Conservation (phyloP, 768 basidiomycete species). For the Filobasidium floriforme region DNA sequence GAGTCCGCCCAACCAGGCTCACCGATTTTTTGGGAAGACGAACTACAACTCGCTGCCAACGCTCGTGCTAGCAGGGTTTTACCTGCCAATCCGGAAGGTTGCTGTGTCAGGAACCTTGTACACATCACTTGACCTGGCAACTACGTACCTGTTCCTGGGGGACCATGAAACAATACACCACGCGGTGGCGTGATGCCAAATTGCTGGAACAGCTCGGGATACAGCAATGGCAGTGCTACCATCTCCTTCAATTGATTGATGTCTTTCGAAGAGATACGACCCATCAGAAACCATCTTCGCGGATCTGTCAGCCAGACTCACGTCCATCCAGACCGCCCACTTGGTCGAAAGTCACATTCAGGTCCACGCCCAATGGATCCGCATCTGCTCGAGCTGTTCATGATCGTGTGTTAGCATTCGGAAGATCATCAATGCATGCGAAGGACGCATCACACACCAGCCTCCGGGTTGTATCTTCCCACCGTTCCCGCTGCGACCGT, state of each 20-base stretch:
- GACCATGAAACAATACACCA: conserved; percentile 94
- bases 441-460: neutral
- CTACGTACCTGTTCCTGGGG: conserved; percentile 89
- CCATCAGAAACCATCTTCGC: conserved; percentile 6
- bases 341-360: conserved; percentile 89
- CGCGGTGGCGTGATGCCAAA: conserved; percentile 91
- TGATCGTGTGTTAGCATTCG: neutral
- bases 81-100: neutral
- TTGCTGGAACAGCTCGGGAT: conserved; percentile 91
- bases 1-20: conserved; percentile 52
- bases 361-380: conserved; percentile 88
- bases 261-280: conserved; percentile 50
- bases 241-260: conserved; percentile 97
- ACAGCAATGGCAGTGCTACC: conserved; percentile 88
- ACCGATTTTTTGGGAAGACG: conserved; percentile 69
- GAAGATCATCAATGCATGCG: neutral
- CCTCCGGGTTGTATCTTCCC: conserved; percentile 23
- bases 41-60: conserved; percentile 81
- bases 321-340: conserved; percentile 93
- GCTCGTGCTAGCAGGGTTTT: conserved; percentile 84
- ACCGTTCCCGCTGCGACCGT: conserved; percentile 21
- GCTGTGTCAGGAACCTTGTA: neutral
- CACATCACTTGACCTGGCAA: neutral
- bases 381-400: conserved; percentile 75
- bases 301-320: conserved; percentile 46